Conservation (phyloP, 2,329 filamentous ascomycete species). For the Pyrenochaeta sp. region DNA sequence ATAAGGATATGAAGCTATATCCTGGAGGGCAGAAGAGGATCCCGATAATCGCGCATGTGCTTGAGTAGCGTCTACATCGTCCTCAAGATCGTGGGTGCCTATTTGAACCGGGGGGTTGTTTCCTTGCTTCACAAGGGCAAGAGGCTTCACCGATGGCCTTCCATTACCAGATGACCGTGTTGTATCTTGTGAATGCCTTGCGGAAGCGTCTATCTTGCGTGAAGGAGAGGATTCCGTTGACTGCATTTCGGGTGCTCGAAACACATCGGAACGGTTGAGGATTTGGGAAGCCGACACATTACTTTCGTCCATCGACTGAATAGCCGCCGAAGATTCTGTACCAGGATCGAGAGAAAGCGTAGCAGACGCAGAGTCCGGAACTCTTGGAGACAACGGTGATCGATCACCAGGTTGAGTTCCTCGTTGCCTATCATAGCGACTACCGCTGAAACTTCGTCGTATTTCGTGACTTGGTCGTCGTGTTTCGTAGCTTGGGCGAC, state of each 20-base stretch:
- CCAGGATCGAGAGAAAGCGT: constrained; percentile 76
- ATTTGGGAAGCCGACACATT: constrained; percentile 89
- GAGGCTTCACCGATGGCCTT: constrained; percentile 21
- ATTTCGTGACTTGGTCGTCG: constrained; percentile 42
- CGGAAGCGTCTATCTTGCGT: constrained; percentile 29
- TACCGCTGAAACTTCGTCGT: constrained; percentile 69
- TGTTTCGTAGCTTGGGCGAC: constrained; percentile 38
- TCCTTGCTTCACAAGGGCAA: constrained; percentile 15
- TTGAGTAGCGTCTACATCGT: constrained; percentile 37
- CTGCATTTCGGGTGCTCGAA: constrained; percentile 76
- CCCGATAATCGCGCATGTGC: constrained; percentile 42
- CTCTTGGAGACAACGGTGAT: constrained; percentile 58
- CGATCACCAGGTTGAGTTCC: constrained; percentile 59
- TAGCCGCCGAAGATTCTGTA: constrained; percentile 73
- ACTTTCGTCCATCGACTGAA: constrained; percentile 70
- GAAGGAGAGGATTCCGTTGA: constrained; percentile 25
- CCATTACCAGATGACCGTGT: constrained; percentile 41
- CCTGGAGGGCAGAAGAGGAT: constrained; percentile 63
- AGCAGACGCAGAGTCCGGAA: constrained; percentile 74
- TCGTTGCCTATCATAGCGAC: constrained; percentile 61
- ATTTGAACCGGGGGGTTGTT: constrained; percentile 17
- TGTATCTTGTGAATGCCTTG: constrained; percentile 47
- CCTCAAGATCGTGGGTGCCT: constrained; percentile 28
- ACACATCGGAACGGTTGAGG: constrained; percentile 84
- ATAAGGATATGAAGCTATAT: constrained; percentile 76